Evolutionary conservation across 73 alveolate genomes (phyloP), one percentile per base, ranked within the genome.

Genomic region (Paramecium tetraurelia): DNA sequence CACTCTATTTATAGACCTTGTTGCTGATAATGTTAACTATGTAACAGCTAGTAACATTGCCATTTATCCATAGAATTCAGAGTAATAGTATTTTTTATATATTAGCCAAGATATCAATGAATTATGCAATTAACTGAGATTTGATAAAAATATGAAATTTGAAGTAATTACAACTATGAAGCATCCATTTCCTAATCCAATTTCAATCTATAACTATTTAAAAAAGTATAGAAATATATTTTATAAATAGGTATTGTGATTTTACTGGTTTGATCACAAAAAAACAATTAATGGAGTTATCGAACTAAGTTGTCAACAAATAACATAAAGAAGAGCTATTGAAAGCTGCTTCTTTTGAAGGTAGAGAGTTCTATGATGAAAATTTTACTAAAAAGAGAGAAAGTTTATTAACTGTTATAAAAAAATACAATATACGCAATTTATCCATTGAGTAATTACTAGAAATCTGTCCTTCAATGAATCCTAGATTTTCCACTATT

Each of bases 21-120:
- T 43, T 5, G 72, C 85, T 76, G 93, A 92, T 29, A 33, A 33
- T 44, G 27, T 68, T 59, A 95, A 90, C 53, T 95, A 93, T 92
- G 48, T 68, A 31, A 92, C 96, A 2, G 97, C 96, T n/a, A 92
- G 92, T 31, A 95, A 94, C 93, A 76, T 95, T 59, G 95, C 93
- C 38, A 89, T 95, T 6, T 95, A 95, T 86, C 98, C 98, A 24
- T 93, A 95, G 92, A 95, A 95, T 92, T 88, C 71, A 9, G 93
- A 95, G 93, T 93, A 87, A 58, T 77, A 6, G 68, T 86, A 0
- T 50, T 85, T 40, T 59, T 40, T 31, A 14, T 35, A 16, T 75
- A 87, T n/a, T 53, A 46, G 77, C 35, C 44, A 70, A 71, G 77
- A 50, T 44, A 86, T 95, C 41, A 71, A 95, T 48, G 94, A 92